Evolutionary conservation across 2,329 filamentous ascomycete genomes (phyloP).

Genomic region (Trichophyton simii): DNA sequence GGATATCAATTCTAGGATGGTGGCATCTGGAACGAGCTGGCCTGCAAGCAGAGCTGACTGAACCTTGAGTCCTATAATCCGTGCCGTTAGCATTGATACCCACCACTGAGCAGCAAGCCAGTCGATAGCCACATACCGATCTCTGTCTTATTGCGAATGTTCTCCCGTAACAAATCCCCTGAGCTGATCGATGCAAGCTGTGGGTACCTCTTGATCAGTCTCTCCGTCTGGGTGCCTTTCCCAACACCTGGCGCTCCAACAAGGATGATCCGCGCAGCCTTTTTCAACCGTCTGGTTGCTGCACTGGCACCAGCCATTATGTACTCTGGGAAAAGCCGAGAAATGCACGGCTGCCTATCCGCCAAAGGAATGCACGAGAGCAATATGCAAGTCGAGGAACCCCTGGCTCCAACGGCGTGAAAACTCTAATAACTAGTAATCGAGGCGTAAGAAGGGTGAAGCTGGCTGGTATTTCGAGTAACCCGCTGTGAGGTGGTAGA

Average conservation of each 20-base stretch:
- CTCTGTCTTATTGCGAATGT: conserved; percentile 79
- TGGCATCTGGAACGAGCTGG: conserved; percentile 76
- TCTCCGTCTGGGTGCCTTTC: conserved; percentile 90
- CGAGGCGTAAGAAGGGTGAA: not conserved
- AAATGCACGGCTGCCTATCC: not conserved
- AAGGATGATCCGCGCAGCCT: conserved; percentile 84
- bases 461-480: not conserved
- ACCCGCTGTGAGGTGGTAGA: not conserved
- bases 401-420: not conserved
- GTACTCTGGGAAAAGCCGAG: not conserved
- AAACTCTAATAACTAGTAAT: not conserved
- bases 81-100: conserved; percentile 7
- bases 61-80: conserved; percentile 64
- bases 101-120: not conserved
- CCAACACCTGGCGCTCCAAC: conserved; percentile 93
- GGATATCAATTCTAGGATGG: conserved; percentile 86
- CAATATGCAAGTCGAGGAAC: not conserved
- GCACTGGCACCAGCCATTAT: conserved; percentile 8
- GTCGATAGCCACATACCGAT: conserved; percentile 47
- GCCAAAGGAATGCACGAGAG: not conserved
- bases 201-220: conserved; percentile 73
- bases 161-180: conserved; percentile 78
- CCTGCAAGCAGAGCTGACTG: conserved; percentile 79
- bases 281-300: conserved; percentile 46
- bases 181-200: conserved; percentile 87